phyloP scores from a whole-genome alignment of 331 rosid genomes.

The Erythrophleum ivorense region DNA sequence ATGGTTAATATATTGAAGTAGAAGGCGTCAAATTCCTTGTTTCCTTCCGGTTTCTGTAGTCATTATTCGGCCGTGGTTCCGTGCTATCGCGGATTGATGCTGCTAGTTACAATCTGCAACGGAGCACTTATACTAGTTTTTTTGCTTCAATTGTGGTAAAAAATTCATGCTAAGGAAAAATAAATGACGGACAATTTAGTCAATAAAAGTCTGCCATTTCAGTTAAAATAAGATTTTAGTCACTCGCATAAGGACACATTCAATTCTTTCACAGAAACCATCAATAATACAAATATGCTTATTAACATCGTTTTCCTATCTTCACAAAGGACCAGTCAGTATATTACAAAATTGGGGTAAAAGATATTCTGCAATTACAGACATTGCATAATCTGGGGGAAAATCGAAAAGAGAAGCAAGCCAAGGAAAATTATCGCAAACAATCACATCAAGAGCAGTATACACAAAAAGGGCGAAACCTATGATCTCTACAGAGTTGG shows the following conservation, averaged over 20 bases:
- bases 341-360: slow-evolving; percentile 24
- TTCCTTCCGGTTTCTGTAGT: neutral
- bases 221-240: neutral
- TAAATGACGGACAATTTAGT: neutral
- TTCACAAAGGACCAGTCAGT: slow-evolving; percentile 24
- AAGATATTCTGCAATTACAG: slow-evolving; percentile 31
- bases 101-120: neutral
- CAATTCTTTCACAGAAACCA: slow-evolving; percentile 2
- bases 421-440: slow-evolving; percentile 17
- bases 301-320: slow-evolving; percentile 18
- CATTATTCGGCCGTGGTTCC: neutral
- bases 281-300: slow-evolving; percentile 11
- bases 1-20: neutral
- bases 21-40: neutral
- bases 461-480: slow-evolving; percentile 29
- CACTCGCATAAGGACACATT: neutral
- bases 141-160: neutral
- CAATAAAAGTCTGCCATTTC: neutral
- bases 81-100: neutral
- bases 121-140: neutral
- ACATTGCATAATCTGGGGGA: slow-evolving; percentile 14
- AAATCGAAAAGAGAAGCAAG: neutral
- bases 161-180: neutral
- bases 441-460: slow-evolving; percentile 23
- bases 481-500: slow-evolving; percentile 3